Evolutionary conservation across 352 stramenopile genomes (phyloP).

Genomic region (Globisporangium parvum): DNA sequence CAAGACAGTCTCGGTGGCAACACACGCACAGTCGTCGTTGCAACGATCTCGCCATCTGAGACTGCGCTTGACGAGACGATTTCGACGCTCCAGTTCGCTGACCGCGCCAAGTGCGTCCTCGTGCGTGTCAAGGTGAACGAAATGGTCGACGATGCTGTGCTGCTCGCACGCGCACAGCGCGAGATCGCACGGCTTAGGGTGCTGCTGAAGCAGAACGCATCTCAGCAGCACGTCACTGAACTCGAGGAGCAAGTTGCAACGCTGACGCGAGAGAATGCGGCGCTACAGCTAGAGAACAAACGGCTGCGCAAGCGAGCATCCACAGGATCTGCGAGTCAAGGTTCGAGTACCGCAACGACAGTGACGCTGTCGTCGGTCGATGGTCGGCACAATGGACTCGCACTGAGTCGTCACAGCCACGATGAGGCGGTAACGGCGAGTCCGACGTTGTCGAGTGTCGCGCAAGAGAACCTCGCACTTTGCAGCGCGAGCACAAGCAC

Average conservation of each 20-base stretch:
- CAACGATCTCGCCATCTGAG: constrained; percentile 80
- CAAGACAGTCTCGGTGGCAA: constrained; percentile 85
- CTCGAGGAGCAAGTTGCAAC: constrained; percentile 40
- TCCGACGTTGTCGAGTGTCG: no score
- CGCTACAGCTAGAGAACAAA: constrained; percentile 40
- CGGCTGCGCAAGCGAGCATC: constrained; percentile 26
- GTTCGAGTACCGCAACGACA: constrained; percentile 6
- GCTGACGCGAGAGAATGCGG: constrained; percentile 39
- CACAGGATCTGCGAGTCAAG: background rate
- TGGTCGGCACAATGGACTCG: background rate
- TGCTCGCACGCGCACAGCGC: constrained; percentile 61
- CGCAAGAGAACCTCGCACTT: no score
- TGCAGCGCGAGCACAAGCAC: no score
- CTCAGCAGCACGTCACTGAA: constrained; percentile 24
- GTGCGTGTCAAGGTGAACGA: constrained; percentile 77
- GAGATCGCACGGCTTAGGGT: constrained; percentile 66
- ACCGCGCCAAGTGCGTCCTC: constrained; percentile 75
- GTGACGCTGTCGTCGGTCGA: constrained; percentile 18
- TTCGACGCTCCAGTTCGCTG: constrained; percentile 87
- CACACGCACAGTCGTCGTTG: constrained; percentile 85
- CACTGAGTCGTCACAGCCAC: background rate
- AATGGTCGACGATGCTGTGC: constrained; percentile 72
- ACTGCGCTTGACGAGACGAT: constrained; percentile 84
- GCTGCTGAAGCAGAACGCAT: constrained; percentile 40
- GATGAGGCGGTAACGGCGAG: no score